Conservation (phyloP, 805 yeast species). For the Candida pini region DNA sequence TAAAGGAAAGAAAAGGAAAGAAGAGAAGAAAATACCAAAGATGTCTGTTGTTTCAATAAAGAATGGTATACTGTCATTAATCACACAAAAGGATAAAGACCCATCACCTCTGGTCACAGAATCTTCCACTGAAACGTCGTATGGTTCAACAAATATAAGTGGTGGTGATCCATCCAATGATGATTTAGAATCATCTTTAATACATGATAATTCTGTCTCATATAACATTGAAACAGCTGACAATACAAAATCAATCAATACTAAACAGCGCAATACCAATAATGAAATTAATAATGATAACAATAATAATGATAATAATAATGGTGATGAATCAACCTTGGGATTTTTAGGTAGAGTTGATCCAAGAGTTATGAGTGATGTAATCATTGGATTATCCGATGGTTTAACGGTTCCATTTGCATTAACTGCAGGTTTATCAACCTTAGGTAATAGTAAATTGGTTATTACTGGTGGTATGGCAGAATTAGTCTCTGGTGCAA, state of each 20-base stretch:
- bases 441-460: constrained; percentile 81
- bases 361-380: constrained; percentile 91
- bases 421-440: constrained; percentile 89
- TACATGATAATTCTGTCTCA: too few relatives aligned
- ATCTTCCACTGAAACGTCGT: constrained; percentile 3
- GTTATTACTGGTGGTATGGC: constrained; percentile 98
- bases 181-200: too few relatives aligned
- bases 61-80: constrained; percentile 3
- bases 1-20: background rate
- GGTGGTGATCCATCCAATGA: too few relatives aligned
- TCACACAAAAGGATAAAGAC: background rate
- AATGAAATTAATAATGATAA: too few relatives aligned
- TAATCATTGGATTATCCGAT: constrained; percentile 89
- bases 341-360: constrained; percentile 51
- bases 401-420: constrained; percentile 99
- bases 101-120: background rate
- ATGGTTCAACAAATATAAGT: too few relatives aligned
- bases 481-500: constrained; percentile 93
- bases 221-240: too few relatives aligned
- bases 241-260: too few relatives aligned
- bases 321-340: background rate
- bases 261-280: too few relatives aligned
- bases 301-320: too few relatives aligned
- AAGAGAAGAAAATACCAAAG: background rate
- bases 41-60: constrained; percentile 15